Conservation (phyloP, 2,329 filamentous ascomycete genomes). For the Aspergillus amoenus region DNA sequence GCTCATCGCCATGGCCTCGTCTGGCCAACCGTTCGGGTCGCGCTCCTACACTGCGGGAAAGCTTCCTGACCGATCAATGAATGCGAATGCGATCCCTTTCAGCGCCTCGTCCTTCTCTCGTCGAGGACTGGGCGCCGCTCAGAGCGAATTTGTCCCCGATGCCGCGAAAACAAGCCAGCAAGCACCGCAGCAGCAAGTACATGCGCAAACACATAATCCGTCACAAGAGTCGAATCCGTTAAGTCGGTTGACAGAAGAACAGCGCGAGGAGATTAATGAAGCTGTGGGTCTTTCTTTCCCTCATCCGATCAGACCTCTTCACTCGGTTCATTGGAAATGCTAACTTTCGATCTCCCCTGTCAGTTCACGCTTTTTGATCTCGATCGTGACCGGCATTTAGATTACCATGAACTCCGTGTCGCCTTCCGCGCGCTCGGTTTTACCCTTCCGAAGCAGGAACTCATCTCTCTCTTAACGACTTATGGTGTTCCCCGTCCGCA, state of each 20-base stretch:
- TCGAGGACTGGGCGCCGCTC: slow-evolving; percentile 30
- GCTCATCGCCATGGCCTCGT: slow-evolving; percentile 48
- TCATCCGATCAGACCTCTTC: too few species aligned
- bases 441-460: slow-evolving; percentile 81
- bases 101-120: slow-evolving; percentile 45
- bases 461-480: slow-evolving; percentile 75
- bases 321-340: neutral
- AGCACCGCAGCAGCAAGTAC: slow-evolving; percentile 36
- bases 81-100: slow-evolving; percentile 44
- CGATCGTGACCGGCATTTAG: slow-evolving; percentile 89
- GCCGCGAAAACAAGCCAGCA: slow-evolving; percentile 29
- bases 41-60: slow-evolving; percentile 55
- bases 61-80: slow-evolving; percentile 50
- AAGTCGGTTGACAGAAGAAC: slow-evolving; percentile 73
- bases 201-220: slow-evolving; percentile 43
- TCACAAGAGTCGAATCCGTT: slow-evolving; percentile 51
- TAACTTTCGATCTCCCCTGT: neutral
- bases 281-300: slow-evolving; percentile 61
- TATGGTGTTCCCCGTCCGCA: slow-evolving; percentile 70
- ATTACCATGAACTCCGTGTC: slow-evolving; percentile 98
- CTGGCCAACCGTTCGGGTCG: slow-evolving; percentile 55
- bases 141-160: slow-evolving; percentile 29
- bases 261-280: slow-evolving; percentile 89
- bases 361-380: slow-evolving; percentile 95
- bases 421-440: slow-evolving; percentile 94